Base-by-base conservation (phyloP, 805 yeast genomes). In the Starmerella potacharoeniae region DNA sequence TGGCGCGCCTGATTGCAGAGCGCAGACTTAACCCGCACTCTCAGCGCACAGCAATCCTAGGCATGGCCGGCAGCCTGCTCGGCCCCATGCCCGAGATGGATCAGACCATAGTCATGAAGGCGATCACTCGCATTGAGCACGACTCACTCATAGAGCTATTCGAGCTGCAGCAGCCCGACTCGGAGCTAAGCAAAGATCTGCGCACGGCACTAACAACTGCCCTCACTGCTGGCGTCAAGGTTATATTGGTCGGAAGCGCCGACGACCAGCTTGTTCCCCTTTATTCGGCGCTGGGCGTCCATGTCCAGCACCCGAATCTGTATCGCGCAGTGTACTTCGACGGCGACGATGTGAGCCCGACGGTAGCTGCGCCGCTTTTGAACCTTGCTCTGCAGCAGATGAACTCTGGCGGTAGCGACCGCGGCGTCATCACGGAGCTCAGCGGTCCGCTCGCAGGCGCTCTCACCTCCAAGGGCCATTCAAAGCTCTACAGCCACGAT, bases 1-100 rank as follows among this genome's bases (percentile, higher is more conserved):
- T 89, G n/a, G 84, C 95, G 0, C 76, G 77, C 60, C 73, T 91
- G 43, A 77, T 91, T 11, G 84, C 80, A 59, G 75, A 78, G 39
- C 93, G 78, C 0, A 69, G 70, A 33, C 64, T 73, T 1, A 51
- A 56, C 17, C 68, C 69, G 42, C 63, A 63, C 34, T 71, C 68
- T 52, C 76, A 78, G 57, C 67, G 77, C 28, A 75, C 90, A 13
- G 87, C 93, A 0, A 72, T 91, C 17, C 70, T 91, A 50, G 91
- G 91, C 4, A 91, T 91, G 98, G 97, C 97, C 0, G 97, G 97
- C 0, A 80, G 90, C 29, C 87, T 89, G 63, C 81, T 87, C 66
- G 98, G 98, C 0, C 98, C 98, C 2, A 86, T 87, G 65, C 87
- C 82, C 61, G 97, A 97, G 0, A 79, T 81, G 62, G 97, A 93